Conservation (phyloP, 495 filamentous ascomycete genomes). For the Penicillium nucicola region DNA sequence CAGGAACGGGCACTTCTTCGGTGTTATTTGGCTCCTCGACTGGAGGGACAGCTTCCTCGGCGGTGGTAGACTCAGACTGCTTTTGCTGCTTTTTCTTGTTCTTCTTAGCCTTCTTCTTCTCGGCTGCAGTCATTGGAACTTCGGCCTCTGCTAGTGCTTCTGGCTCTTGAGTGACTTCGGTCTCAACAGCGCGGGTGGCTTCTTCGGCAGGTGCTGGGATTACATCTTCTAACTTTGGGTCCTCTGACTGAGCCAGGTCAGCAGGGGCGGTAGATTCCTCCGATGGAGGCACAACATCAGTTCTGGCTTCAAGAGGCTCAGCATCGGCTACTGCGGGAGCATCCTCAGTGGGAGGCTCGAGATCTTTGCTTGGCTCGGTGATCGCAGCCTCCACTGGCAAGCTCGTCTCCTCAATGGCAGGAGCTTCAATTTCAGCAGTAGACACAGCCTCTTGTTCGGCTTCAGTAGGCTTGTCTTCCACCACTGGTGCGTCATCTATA, state of each 20-base stretch:
- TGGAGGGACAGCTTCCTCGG: conserved; percentile 10
- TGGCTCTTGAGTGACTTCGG: conserved; percentile 1
- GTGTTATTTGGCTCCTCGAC: not conserved
- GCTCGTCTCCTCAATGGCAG: not conserved
- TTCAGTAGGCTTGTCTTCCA: not conserved
- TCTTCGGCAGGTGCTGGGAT: not conserved
- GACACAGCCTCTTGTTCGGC: not conserved
- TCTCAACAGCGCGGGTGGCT: not conserved
- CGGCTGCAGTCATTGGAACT: conserved; percentile 2
- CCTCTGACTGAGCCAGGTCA: not conserved
- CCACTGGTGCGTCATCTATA: not conserved
- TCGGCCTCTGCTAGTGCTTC: not conserved
- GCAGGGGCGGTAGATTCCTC: not conserved
- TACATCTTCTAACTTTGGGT: not conserved
- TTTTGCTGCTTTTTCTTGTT: conserved; percentile 13
- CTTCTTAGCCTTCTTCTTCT: conserved; percentile 13
- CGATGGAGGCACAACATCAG: not conserved
- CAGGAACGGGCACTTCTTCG: not conserved
- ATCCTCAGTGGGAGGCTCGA: not conserved
- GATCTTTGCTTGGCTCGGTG: not conserved
- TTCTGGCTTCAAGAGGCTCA: not conserved
- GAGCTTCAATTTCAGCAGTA: not conserved
- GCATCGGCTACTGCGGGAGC: not conserved
- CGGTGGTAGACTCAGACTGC: conserved; percentile 9
- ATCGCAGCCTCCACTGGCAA: not conserved